Conservation (phyloP, 208 protist genomes). For the Acanthamoeba triangularis region DNA sequence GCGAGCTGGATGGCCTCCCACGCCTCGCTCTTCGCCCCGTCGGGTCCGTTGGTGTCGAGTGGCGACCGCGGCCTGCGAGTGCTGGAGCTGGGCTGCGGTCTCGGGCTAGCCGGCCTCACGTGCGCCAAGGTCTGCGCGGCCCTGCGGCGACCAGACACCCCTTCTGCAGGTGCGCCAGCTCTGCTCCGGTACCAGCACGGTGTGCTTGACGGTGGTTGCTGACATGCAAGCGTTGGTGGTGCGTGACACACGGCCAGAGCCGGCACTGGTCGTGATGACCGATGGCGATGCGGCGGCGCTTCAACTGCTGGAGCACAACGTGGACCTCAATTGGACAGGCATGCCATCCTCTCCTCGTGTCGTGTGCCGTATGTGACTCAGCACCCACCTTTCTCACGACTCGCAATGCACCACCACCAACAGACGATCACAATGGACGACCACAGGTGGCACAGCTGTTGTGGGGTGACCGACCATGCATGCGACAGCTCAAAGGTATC, state of each 20-base stretch:
- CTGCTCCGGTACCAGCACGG: neutral
- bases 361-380: neutral
- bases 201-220: neutral
- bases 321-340: conserved; percentile 44
- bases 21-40: neutral
- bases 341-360: neutral
- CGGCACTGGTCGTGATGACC: conserved; percentile 25
- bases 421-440: neutral
- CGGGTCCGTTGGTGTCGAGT: neutral
- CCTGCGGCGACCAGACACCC: neutral
- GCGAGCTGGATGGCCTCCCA: conserved; percentile 40
- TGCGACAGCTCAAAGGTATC: conserved; percentile 51
- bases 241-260: neutral
- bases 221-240: too few species aligned
- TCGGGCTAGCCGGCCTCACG: conserved; percentile 28
- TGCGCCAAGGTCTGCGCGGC: conserved; percentile 26
- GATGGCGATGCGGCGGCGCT: conserved; percentile 41
- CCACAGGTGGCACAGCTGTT: conserved; percentile 1
- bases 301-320: conserved; percentile 24
- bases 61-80: neutral
- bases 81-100: conserved; percentile 46
- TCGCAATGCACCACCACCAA: neutral
- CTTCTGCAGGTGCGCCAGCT: neutral
- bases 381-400: neutral
- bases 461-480: conserved; percentile 18